phyloP scores from a whole-genome alignment of 2,329 filamentous ascomycete species.

The Moelleriella libera region DNA sequence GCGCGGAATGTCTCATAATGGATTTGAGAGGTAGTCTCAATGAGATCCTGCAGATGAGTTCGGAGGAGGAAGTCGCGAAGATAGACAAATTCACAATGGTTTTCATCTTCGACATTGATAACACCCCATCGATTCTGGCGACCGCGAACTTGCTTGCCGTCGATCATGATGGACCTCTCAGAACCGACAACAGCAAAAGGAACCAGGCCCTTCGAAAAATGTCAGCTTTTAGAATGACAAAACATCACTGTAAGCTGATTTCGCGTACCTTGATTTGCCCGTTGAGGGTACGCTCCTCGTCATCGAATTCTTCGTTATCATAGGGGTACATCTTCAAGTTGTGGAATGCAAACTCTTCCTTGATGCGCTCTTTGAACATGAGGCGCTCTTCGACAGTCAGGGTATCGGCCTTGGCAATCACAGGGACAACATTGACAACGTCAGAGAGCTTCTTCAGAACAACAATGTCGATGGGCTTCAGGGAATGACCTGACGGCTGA shows the following conservation, averaged over 20 bases:
- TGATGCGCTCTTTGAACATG: constrained; percentile 97
- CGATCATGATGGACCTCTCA: constrained; percentile 94
- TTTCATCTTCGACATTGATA: constrained; percentile 99
- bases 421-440: constrained; percentile 96
- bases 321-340: constrained; percentile 99
- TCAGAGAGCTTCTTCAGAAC: constrained; percentile 99
- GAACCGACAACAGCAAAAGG: constrained; percentile 97
- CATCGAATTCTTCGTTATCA: constrained; percentile 96
- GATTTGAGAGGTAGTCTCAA: constrained; percentile 98
- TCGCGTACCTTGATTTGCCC: constrained; percentile 79
- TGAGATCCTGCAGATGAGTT: constrained; percentile 95
- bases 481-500: constrained; percentile 90
- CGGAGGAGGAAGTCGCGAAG: constrained; percentile 96
- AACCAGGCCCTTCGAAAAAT: constrained; percentile 51
- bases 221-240: not conserved
- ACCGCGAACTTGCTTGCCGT: constrained; percentile 91
- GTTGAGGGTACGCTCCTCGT: constrained; percentile 89
- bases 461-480: constrained; percentile 99
- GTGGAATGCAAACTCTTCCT: constrained; percentile 99
- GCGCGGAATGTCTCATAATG: constrained; percentile 99
- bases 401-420: constrained; percentile 96
- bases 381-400: constrained; percentile 89
- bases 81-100: constrained; percentile 98
- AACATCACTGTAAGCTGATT: not conserved
- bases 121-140: constrained; percentile 99